Evolutionary conservation across 129 eudicot species (phyloP).

Genomic region (Kitagawia praeruptora): DNA sequence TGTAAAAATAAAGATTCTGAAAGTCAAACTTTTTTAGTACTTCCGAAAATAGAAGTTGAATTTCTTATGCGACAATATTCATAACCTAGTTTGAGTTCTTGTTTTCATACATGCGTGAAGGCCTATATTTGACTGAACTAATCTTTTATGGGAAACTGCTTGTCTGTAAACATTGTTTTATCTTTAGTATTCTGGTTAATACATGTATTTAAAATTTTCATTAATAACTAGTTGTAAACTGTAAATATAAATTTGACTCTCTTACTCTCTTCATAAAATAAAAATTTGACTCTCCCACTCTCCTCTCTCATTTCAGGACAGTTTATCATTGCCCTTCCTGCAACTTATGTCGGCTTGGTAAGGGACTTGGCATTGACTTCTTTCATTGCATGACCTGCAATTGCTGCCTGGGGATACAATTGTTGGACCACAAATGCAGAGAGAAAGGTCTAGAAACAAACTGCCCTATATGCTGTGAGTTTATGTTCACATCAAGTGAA

Average conservation of each 20-base stretch:
- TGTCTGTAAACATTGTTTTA: not conserved
- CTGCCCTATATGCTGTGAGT: slow-evolving; percentile 50
- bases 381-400: slow-evolving; percentile 50
- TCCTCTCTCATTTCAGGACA: slow-evolving; percentile 17
- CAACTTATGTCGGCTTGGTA: slow-evolving; percentile 44
- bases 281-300: not conserved
- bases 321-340: slow-evolving; percentile 46
- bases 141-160: not conserved
- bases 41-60: not conserved
- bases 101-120: not conserved
- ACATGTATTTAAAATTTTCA: not conserved
- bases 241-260: not conserved
- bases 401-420: slow-evolving; percentile 29
- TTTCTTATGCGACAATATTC: not conserved
- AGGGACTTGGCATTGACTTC: slow-evolving; percentile 38
- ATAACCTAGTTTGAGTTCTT: not conserved
- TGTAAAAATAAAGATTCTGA: not conserved
- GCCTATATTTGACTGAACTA: not conserved
- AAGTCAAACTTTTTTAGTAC: not conserved
- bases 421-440: slow-evolving; percentile 35
- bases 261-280: not conserved
- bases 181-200: not conserved
- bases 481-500: slow-evolving; percentile 44
- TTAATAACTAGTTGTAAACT: not conserved
- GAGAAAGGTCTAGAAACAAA: slow-evolving; percentile 45